Conservation (phyloP, 2,329 filamentous ascomycete species). For the Alternaria infectoria region DNA sequence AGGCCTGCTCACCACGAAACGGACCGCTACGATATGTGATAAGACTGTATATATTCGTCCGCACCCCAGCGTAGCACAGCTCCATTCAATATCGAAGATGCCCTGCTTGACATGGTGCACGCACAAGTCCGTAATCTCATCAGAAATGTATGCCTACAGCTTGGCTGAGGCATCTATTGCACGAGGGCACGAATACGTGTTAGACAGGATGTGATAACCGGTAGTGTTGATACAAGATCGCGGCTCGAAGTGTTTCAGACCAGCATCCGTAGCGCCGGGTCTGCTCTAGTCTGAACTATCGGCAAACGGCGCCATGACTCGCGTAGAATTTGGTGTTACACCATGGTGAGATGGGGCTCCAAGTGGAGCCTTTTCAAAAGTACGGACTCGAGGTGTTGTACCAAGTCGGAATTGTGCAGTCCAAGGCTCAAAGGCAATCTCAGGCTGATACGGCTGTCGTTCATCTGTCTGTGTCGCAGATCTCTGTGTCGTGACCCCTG, state of each 20-base stretch:
- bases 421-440: slow-evolving; percentile 5
- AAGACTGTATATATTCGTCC: background rate
- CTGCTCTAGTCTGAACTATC: background rate
- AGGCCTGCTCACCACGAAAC: slow-evolving; percentile 36
- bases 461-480: slow-evolving; percentile 27
- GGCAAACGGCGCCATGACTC: background rate
- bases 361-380: background rate
- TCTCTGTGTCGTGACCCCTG: slow-evolving; percentile 22
- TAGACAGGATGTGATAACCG: background rate
- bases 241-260: slow-evolving; percentile 15
- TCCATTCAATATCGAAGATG: background rate
- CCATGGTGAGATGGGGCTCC: background rate
- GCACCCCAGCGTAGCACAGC: background rate
- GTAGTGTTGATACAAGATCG: slow-evolving; percentile 11
- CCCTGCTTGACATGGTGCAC: background rate
- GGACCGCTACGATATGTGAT: slow-evolving; percentile 39
- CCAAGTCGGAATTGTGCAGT: background rate
- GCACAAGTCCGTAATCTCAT: background rate
- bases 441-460: slow-evolving; percentile 19
- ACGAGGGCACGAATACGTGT: slow-evolving; percentile 15
- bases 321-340: background rate
- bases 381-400: background rate
- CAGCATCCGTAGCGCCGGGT: background rate
- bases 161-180: slow-evolving; percentile 27
- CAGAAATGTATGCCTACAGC: background rate